Evolutionary conservation across 495 filamentous ascomycete species (phyloP), one percentile per base, ranked within the genome.

Genomic region (Cairneyella variabilis): DNA sequence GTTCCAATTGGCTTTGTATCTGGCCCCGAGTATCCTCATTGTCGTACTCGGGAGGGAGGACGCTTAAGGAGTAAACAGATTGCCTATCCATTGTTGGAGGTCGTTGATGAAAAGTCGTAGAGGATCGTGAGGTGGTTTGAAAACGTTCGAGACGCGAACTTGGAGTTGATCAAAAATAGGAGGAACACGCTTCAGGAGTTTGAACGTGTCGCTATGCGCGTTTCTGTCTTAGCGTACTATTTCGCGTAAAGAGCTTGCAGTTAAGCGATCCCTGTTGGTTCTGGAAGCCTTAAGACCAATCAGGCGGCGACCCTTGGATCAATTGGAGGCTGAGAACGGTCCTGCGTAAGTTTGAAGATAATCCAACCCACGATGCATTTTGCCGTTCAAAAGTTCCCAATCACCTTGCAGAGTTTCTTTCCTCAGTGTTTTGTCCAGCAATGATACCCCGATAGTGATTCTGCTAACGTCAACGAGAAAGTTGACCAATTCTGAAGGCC

Each of bases 51-150:
- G 83, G 76, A 59, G 86, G 78, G 61, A 93, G 84, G 56, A 96
- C 80, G 70, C 85, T 87, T 64, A 93, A 72, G 8, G 90, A 83
- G 67, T 86, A 95, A 5, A 88, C 83, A 54, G 89, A 90, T 72
- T 88, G 87, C 67, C 85, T 80, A 76, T 99, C 95, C 89, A 97
- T 96, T 43, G 62, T 59, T 41, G 11, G 2, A 26, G 17, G 23
- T 28, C 21, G 44, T 17, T 43, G 20, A 11, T 21, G 17, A 16
- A 6, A 18, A 46, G 23, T n/a, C 14, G 41, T 4, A 14, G 26
- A 34, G 22, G 16, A 14, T 40, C 18, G 28, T 28, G 30, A 57
- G 50, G 54, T 63, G 60, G 61, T 37, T 17, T 38, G 8, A 8
- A 16, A 16, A 5, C 14, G 12, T 16, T 16, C n/a, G 6, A 20